Conservation (phyloP, 1,284 basidiomycete genomes). For the Fomitiporia mediterranea region DNA sequence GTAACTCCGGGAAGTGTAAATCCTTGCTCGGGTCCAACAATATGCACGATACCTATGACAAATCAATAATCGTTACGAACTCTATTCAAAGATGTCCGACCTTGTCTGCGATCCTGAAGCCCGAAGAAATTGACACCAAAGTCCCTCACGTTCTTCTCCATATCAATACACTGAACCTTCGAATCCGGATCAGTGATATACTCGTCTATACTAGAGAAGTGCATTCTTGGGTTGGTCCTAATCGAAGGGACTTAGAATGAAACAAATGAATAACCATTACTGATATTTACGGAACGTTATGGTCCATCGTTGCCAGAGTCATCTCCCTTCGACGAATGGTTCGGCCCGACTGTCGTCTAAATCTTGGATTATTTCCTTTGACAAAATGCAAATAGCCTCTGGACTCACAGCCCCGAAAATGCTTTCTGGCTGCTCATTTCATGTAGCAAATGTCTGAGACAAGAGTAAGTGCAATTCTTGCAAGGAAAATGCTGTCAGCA, state of each 20-base stretch:
- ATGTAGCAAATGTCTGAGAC: constrained; percentile 83
- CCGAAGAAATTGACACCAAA: constrained; percentile 96
- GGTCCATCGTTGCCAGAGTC: constrained; percentile 92
- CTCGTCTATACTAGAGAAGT: constrained; percentile 67
- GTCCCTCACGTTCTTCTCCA: constrained; percentile 93
- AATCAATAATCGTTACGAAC: constrained; percentile 53
- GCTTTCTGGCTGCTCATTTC: constrained; percentile 97
- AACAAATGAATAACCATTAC: constrained; percentile 1
- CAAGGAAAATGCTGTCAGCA: constrained; percentile 12
- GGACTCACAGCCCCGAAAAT: constrained; percentile 83
- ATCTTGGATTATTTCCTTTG: constrained; percentile 4
- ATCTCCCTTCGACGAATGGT: constrained; percentile 87
- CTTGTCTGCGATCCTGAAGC: constrained; percentile 86
- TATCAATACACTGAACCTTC: constrained; percentile 80
- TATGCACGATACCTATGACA: constrained; percentile 85
- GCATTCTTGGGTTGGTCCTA: constrained; percentile 83
- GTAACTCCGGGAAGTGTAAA: constrained; percentile 96
- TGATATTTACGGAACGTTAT: constrained; percentile 83
- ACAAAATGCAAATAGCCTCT: too few relatives aligned
- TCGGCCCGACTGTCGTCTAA: constrained; percentile 74
- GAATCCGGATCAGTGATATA: constrained; percentile 90
- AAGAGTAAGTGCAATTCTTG: neutral
- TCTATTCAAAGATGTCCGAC: constrained; percentile 34
- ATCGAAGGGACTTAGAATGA: constrained; percentile 4
- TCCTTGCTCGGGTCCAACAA: constrained; percentile 95